Percentiles rank a stretch among this genome's conserved stretches.
These are phyloP conservation scores for Hura crepitans DNA, from an alignment of 441 rosid species.

Conservation along the genomic window DNA sequence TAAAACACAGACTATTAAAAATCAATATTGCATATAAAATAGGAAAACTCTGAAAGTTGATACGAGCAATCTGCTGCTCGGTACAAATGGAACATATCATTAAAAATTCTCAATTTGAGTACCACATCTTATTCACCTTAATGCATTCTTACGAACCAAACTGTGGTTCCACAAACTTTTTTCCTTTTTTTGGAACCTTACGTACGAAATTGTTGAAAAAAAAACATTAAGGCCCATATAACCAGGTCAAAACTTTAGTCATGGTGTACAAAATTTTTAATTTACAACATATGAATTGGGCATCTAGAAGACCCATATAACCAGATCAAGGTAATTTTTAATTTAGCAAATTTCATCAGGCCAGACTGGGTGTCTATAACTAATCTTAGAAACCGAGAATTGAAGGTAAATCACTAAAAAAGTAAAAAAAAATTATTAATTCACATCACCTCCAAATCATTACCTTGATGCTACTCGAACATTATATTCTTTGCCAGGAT, in stretches of 20 bases:
- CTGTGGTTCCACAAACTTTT: not conserved
- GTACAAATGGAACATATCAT: not conserved
- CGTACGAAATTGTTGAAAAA: not conserved
- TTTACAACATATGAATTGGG: not conserved
- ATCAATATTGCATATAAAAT: not conserved
- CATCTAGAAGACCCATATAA: no score
- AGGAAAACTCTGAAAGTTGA: not conserved
- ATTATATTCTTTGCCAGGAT: constrained; percentile 88
- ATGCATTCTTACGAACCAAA: not conserved
- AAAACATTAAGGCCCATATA: not conserved
- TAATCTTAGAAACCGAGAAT: not conserved
- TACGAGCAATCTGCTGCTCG: not conserved
- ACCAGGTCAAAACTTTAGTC: not conserved
- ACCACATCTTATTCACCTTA: not conserved
- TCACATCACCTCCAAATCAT: constrained; percentile 6
- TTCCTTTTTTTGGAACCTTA: not conserved
- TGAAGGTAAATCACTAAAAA: not conserved
- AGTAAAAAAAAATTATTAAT: not conserved
- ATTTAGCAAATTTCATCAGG: not conserved
- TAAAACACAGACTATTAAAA: not conserved
- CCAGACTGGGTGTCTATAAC: not conserved
- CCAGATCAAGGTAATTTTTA: not conserved
- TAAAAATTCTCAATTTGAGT: not conserved
- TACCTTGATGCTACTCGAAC: constrained; percentile 98
- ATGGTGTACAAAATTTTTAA: not conserved